Evolutionary conservation across 2,329 filamentous ascomycete species (phyloP).

Genomic region (Phyllosticta capitalensis): DNA sequence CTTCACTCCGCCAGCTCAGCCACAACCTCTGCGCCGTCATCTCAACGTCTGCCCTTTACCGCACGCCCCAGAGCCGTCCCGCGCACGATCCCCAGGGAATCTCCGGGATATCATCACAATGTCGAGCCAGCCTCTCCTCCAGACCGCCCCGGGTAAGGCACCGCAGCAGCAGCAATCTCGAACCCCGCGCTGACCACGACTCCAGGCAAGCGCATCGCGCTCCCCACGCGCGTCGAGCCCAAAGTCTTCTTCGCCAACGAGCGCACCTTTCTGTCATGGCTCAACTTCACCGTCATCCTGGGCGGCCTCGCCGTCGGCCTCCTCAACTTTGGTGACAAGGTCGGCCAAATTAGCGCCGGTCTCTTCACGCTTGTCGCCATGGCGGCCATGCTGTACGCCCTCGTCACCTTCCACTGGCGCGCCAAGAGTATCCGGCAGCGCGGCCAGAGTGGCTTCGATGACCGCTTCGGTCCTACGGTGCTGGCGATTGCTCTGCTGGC

Average conservation of each 20-base stretch:
- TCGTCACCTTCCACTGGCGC: conserved; percentile 94
- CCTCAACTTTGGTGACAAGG: conserved; percentile 92
- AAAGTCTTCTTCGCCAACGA: conserved; percentile 99
- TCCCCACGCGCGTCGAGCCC: conserved; percentile 94
- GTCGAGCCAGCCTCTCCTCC: conserved; percentile 94
- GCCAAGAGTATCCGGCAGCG: conserved; percentile 84
- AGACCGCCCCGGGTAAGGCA: conserved; percentile 73
- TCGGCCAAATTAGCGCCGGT: conserved; percentile 87
- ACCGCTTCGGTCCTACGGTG: conserved; percentile 86
- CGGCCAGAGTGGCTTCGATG: conserved; percentile 92
- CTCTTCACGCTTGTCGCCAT: conserved; percentile 93
- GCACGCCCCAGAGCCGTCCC: not conserved
- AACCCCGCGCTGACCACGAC: conserved; percentile 11
- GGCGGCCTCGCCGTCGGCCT: conserved; percentile 93
- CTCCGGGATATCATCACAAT: conserved; percentile 43
- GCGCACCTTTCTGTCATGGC: conserved; percentile 97
- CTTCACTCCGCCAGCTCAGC: not conserved
- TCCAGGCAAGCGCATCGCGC: conserved; percentile 91
- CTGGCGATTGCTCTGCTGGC: conserved; percentile 76
- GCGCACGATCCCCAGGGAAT: not conserved
- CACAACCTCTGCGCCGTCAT: not conserved
- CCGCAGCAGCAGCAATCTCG: conserved; percentile 8
- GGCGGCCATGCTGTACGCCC: conserved; percentile 88
- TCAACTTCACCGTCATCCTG: conserved; percentile 98
- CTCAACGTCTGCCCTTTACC: conserved; percentile 1